Conservation (phyloP, 2,329 filamentous ascomycete species). For the Aspergillus novoparasiticus region DNA sequence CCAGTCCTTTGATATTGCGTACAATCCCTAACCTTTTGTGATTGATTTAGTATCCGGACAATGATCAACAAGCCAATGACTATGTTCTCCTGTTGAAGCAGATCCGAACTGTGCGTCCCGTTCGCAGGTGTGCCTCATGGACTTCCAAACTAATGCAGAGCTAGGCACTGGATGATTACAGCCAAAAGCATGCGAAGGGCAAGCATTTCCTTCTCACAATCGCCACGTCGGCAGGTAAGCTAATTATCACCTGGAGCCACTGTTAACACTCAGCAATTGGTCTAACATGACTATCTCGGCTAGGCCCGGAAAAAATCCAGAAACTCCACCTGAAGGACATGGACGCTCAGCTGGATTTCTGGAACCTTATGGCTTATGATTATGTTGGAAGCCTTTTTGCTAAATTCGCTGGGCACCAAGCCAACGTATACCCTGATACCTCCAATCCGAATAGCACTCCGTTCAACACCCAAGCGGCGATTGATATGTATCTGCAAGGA, state of each 20-base stretch:
- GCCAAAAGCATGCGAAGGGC: constrained; percentile 38
- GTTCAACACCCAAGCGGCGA: constrained; percentile 72
- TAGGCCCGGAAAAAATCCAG: constrained; percentile 22
- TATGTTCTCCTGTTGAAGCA: constrained; percentile 39
- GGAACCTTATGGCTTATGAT: constrained; percentile 79
- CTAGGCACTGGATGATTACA: constrained; percentile 47
- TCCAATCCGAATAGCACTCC: constrained; percentile 68
- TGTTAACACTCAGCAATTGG: not conserved
- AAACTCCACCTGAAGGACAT: constrained; percentile 47
- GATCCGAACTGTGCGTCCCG: constrained; percentile 29
- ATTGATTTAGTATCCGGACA: constrained; percentile 32
- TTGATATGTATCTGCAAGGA: constrained; percentile 67
- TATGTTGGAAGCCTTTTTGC: constrained; percentile 79
- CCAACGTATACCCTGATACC: constrained; percentile 69
- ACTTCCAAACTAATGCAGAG: not conserved
- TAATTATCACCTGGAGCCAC: not conserved
- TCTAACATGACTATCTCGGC: not conserved
- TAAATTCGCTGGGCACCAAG: constrained; percentile 69
- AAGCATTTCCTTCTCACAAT: constrained; percentile 52
- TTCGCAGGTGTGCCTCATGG: not conserved
- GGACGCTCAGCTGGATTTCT: constrained; percentile 54
- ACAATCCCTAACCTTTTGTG: not conserved
- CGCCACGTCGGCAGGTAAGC: constrained; percentile 47
- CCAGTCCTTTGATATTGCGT: not conserved
- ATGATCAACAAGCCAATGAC: constrained; percentile 36